Conservation (phyloP, 2,329 filamentous ascomycete species). For the Fusarium verticillioides region DNA sequence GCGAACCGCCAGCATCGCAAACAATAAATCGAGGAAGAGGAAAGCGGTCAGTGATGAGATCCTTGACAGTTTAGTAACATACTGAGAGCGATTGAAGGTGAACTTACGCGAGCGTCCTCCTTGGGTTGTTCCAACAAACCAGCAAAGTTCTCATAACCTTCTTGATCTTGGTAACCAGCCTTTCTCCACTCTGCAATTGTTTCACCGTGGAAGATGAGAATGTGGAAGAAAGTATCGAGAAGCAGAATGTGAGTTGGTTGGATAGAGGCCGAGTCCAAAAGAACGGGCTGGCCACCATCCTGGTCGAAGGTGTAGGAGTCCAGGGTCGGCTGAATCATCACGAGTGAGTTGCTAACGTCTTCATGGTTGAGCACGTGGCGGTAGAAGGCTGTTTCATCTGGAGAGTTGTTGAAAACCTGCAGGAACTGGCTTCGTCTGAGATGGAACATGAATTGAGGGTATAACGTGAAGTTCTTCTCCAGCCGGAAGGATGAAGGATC, state of each 20-base stretch:
- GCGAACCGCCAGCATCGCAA: slow-evolving; percentile 97
- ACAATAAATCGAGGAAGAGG: slow-evolving; percentile 98
- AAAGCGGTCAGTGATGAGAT: slow-evolving; percentile 96
- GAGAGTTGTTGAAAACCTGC: slow-evolving; percentile 99
- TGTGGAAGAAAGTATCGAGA: slow-evolving; percentile 99
- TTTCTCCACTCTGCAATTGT: slow-evolving; percentile 98
- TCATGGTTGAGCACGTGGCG: slow-evolving; percentile 97
- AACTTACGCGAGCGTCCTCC: slow-evolving; percentile 89
- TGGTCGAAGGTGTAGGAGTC: slow-evolving; percentile 98
- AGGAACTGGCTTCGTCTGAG: slow-evolving; percentile 95
- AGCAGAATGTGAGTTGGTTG: slow-evolving; percentile 93
- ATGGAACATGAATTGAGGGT: slow-evolving; percentile 99
- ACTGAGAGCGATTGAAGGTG: neutral
- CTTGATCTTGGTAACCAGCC: slow-evolving; percentile 96
- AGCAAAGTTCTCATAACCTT: slow-evolving; percentile 97
- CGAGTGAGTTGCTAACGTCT: slow-evolving; percentile 93
- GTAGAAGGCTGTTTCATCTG: slow-evolving; percentile 99
- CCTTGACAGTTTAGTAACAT: slow-evolving; percentile 61
- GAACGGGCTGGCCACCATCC: slow-evolving; percentile 90
- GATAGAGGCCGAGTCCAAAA: slow-evolving; percentile 95
- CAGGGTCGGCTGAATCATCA: slow-evolving; percentile 98
- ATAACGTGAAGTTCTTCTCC: slow-evolving; percentile 99
- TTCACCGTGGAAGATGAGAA: slow-evolving; percentile 98
- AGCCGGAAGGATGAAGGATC: slow-evolving; percentile 96
- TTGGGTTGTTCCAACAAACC: slow-evolving; percentile 90